phyloP scores from a whole-genome alignment of 176 grass and related monocot species.

The Themeda triandra region DNA sequence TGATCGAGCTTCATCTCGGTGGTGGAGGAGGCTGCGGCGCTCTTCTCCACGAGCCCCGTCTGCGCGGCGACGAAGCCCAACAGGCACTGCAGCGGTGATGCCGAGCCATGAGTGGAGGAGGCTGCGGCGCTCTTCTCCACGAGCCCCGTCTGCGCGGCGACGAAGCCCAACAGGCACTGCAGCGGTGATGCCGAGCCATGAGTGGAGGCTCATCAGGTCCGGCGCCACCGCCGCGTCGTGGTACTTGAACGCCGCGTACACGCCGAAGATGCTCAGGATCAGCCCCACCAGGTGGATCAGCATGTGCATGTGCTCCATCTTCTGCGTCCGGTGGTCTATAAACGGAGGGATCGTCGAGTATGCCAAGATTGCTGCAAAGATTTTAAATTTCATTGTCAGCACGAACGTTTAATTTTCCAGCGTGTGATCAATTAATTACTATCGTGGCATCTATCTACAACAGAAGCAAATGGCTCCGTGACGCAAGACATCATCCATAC shows the following conservation, averaged over 20 bases:
- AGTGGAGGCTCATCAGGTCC: conserved; percentile 68
- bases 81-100: conserved; percentile 62
- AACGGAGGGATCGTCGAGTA: conserved; percentile 55
- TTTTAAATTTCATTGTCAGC: not conserved
- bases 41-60: conserved; percentile 82
- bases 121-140: conserved; percentile 37
- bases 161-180: conserved; percentile 75
- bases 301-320: conserved; percentile 81
- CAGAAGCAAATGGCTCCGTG: not conserved
- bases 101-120: conserved; percentile 1
- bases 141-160: conserved; percentile 64
- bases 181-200: conserved; percentile 81
- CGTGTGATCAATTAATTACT: not conserved
- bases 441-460: not conserved
- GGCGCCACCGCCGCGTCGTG: conserved; percentile 48
- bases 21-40: conserved; percentile 21
- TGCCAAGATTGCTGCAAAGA: conserved; percentile 64
- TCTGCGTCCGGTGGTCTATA: conserved; percentile 34
- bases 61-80: conserved; percentile 69
- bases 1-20: conserved; percentile 60
- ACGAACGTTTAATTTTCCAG: not conserved
- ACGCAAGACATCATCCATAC: not conserved
- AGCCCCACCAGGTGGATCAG: conserved; percentile 67
- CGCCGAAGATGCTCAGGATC: conserved; percentile 71
- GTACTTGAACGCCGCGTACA: conserved; percentile 94